A percentile compares a stretch with the other conserved stretches of the same genome.
phyloP scores from a whole-genome alignment of 139 green algal species.

The Chlamydomonas asymmetrica region DNA sequence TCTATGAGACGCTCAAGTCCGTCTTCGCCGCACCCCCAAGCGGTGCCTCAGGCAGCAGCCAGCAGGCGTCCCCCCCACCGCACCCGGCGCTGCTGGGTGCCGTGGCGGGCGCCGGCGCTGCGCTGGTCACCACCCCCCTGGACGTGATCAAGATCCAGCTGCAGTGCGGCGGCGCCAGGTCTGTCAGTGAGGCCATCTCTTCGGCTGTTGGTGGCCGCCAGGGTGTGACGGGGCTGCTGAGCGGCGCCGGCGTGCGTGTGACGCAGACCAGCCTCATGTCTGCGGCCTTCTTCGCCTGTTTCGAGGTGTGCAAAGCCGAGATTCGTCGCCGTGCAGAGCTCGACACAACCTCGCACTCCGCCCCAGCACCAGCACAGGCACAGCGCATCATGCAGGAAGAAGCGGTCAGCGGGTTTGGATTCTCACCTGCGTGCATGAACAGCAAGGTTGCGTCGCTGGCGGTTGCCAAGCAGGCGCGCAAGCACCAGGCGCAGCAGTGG shows the following conservation, averaged over 20 bases:
- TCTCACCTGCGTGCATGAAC: too few species aligned
- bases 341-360: too few species aligned
- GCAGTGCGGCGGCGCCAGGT: slow-evolving; percentile 52
- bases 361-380: too few species aligned
- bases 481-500: too few species aligned
- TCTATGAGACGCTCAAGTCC: slow-evolving; percentile 60
- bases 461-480: too few species aligned
- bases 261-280: slow-evolving; percentile 67
- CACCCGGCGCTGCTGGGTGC: slow-evolving; percentile 52
- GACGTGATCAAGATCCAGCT: slow-evolving; percentile 77
- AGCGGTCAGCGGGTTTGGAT: too few species aligned
- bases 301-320: slow-evolving; percentile 51
- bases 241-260: slow-evolving; percentile 53
- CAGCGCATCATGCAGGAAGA: too few species aligned
- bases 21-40: slow-evolving; percentile 3
- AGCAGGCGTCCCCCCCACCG: not conserved
- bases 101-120: slow-evolving; percentile 58
- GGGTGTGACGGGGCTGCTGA: slow-evolving; percentile 46
- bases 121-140: slow-evolving; percentile 71
- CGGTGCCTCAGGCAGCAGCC: not conserved
- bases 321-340: too few species aligned
- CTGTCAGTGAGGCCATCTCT: not conserved
- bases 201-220: slow-evolving; percentile 1
- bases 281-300: slow-evolving; percentile 73
- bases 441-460: too few species aligned